Evolutionary conservation across 176 grass and related monocot genomes (phyloP).

Genomic region (Oryza brachyantha): DNA sequence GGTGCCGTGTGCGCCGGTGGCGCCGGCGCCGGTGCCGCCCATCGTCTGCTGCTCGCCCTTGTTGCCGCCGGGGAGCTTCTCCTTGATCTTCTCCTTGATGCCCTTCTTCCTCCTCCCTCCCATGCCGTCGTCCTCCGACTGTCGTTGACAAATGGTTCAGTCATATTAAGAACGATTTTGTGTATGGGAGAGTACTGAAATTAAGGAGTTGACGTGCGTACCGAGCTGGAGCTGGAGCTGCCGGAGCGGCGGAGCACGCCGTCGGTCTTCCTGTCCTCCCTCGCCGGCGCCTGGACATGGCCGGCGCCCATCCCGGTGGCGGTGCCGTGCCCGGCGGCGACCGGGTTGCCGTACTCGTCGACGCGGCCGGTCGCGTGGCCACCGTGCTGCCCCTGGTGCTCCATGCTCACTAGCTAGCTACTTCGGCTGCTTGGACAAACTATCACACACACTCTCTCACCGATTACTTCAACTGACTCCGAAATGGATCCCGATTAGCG

Average conservation of each 20-base stretch:
- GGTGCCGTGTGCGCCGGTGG: not conserved
- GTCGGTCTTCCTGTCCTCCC: constrained; percentile 18
- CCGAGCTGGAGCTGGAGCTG: constrained; percentile 62
- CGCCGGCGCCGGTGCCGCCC: not conserved
- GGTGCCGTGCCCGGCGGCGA: not conserved
- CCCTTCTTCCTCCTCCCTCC: constrained; percentile 68
- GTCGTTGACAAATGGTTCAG: too few species aligned
- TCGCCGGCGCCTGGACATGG: constrained; percentile 25
- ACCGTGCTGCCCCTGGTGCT: constrained; percentile 22
- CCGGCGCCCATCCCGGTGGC: not conserved
- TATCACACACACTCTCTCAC: too few species aligned
- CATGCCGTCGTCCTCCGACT: constrained; percentile 54
- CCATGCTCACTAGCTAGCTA: not conserved
- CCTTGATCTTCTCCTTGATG: constrained; percentile 77
- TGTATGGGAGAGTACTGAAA: too few species aligned
- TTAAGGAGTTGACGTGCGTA: constrained; percentile 7
- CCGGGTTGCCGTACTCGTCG: constrained; percentile 34
- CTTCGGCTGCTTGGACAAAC: too few species aligned
- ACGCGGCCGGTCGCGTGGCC: constrained; percentile 14
- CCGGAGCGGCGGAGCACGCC: constrained; percentile 50
- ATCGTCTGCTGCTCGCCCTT: not conserved
- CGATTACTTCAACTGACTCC: too few species aligned
- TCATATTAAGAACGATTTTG: too few species aligned
- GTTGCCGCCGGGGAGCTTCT: constrained; percentile 47
- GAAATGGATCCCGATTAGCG: too few species aligned